These are phyloP conservation scores for Parastagonospora nodorum DNA, from an alignment of 2,329 filamentous ascomycete species.

Conservation along the genomic window DNA sequence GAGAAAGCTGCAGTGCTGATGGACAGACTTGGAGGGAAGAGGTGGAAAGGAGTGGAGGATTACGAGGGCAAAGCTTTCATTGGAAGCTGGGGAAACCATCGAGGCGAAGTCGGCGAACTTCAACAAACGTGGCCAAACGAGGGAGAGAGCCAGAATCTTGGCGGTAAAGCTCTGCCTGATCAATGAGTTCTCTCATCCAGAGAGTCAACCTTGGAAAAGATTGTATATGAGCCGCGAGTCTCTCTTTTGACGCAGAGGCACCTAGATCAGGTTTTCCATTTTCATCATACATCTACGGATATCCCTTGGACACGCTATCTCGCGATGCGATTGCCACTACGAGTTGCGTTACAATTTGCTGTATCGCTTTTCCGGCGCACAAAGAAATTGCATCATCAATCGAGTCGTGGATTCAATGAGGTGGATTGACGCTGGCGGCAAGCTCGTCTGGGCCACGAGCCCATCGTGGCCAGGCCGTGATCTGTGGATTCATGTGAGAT, in stretches of 20 bases:
- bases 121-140: constrained; percentile 1
- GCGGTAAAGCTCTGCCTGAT: constrained; percentile 1
- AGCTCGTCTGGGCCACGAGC: too few relatives aligned
- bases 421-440: too few relatives aligned
- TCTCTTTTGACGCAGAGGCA: not conserved
- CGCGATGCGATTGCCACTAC: not conserved
- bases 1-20: too few relatives aligned
- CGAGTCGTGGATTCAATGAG: too few relatives aligned
- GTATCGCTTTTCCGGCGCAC: too few relatives aligned
- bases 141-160: constrained; percentile 1
- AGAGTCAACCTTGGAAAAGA: constrained; percentile 2
- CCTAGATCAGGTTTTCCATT: not conserved
- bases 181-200: constrained; percentile 1
- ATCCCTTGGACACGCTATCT: not conserved
- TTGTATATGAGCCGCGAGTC: constrained; percentile 1
- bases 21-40: too few relatives aligned
- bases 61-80: too few relatives aligned
- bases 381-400: too few relatives aligned
- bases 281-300: not conserved
- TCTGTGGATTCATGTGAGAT: too few relatives aligned
- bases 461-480: too few relatives aligned
- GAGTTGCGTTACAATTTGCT: not conserved
- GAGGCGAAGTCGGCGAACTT: constrained; percentile 1
- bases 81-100: constrained; percentile 1
- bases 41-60: too few relatives aligned